Base-by-base conservation (phyloP, 306 rosid genomes). In the Calophaca sinica region DNA sequence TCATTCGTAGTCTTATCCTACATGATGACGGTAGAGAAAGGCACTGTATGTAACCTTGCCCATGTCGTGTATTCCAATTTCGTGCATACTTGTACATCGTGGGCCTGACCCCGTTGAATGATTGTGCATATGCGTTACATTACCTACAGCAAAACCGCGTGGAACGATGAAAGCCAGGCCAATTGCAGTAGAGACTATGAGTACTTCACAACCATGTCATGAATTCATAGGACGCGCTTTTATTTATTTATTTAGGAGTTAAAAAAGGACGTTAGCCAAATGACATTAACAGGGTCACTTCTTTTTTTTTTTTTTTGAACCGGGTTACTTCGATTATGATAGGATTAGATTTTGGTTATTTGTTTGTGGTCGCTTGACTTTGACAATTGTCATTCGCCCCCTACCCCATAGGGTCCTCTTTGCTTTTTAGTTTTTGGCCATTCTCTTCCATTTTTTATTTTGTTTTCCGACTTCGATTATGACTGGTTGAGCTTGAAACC, bases 71-170 rank as follows among this genome's bases (percentile, higher is more conserved):
- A 38, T 38, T 38, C 7, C 7, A 38, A 38, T 38, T 38, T 38
- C 42, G 42, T 38, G 42, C 42, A 38, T 38, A 38, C 7, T 38
- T 20, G 26, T 38, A 38, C 42, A 4, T 7, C 42, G 42, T 38
- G 42, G 42, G 42, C 42, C 7, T 36, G 1, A 20, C 26, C 26
- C 26, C 26, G 26, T 20, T 20, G 26, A 20, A 20, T 20, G 26
- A 0, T 20, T 20, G 26, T 20, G 26, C 0, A 36, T 0, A 38
- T 38, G 42, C 7, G 42, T 38, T 35, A 6, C 14, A 57, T 29
- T 4, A 28, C 13, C 44, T 46, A 63, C 66, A 10, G 62, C 63
- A 44, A 77, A 70, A 78, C 72, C 77, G 82, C 82, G 77, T 77
- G 62, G 59, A 70, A 38, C 2, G 45, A 66, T 7, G 14, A 38